phyloP scores from a whole-genome alignment of 2,329 filamentous ascomycete genomes.

The Aspergillus phoenicis region DNA sequence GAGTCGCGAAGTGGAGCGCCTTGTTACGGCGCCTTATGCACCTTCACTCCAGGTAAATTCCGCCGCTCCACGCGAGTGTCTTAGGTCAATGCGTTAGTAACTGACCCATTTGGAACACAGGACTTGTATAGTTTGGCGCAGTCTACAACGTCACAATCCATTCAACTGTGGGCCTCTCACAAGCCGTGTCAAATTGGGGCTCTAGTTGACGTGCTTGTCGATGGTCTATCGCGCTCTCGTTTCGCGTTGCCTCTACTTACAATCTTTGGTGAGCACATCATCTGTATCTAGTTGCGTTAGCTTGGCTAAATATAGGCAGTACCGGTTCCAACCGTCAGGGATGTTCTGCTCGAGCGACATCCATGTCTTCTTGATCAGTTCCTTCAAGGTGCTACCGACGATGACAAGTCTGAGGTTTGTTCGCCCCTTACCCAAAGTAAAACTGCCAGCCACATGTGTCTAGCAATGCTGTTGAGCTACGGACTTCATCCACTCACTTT shows the following conservation, averaged over 20 bases:
- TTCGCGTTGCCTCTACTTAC: conserved; percentile 54
- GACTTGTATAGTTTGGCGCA: conserved; percentile 33
- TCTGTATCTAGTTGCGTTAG: background rate
- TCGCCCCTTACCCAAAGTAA: background rate
- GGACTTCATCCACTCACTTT: background rate
- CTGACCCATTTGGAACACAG: conserved; percentile 25
- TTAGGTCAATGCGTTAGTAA: conserved; percentile 2
- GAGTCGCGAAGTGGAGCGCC: conserved; percentile 48
- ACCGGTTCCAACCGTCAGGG: conserved; percentile 30
- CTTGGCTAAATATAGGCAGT: conserved; percentile 28
- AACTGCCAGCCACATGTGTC: background rate
- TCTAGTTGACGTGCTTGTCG: conserved; percentile 50
- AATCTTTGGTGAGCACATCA: conserved; percentile 46
- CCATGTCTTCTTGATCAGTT: conserved; percentile 40
- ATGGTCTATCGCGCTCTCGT: conserved; percentile 55
- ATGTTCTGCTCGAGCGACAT: conserved; percentile 37
- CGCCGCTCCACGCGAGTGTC: conserved; percentile 4
- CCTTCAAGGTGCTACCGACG: conserved; percentile 33
- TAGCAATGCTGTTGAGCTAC: no score
- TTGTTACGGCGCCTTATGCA: conserved; percentile 54
- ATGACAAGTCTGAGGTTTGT: conserved; percentile 35
- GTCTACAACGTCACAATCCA: conserved; percentile 34
- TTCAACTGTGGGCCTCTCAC: conserved; percentile 51
- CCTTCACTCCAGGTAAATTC: conserved; percentile 52
- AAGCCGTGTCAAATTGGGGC: conserved; percentile 54